phyloP scores from a whole-genome alignment of 2,329 filamentous ascomycete genomes.

The Neopestalotiopsis rosae region DNA sequence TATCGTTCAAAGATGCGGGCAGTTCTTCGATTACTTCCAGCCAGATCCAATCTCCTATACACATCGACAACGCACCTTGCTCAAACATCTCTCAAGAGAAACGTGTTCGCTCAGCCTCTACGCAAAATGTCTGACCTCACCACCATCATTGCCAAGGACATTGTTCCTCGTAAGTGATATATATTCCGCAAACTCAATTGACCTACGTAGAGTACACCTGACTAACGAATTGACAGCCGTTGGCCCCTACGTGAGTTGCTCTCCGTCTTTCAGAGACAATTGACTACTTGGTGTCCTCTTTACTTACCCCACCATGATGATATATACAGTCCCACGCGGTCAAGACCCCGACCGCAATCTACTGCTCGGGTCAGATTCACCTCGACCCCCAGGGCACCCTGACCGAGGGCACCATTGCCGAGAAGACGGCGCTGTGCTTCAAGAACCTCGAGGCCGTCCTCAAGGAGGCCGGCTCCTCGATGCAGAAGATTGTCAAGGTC shows the following conservation, averaged over 20 bases:
- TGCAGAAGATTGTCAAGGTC: constrained; percentile 87
- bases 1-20: neutral
- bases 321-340: constrained; percentile 64
- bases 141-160: constrained; percentile 62
- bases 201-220: constrained; percentile 31
- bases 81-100: constrained; percentile 27
- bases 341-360: constrained; percentile 69
- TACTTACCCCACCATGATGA: constrained; percentile 15
- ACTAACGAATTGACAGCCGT: constrained; percentile 49
- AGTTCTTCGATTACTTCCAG: constrained; percentile 1
- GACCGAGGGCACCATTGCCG: constrained; percentile 62
- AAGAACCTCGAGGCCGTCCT: constrained; percentile 86
- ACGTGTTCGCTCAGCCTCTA: constrained; percentile 36
- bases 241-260: constrained; percentile 65
- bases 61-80: constrained; percentile 18
- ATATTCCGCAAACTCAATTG: neutral
- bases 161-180: constrained; percentile 58
- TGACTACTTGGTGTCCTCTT: neutral
- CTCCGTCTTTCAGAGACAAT: neutral
- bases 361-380: constrained; percentile 77
- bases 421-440: constrained; percentile 69
- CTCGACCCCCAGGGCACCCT: constrained; percentile 61
- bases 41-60: constrained; percentile 9
- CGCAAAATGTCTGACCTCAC: constrained; percentile 51
- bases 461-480: constrained; percentile 76